A percentile compares a stretch with the other conserved stretches of the same genome.
These are phyloP conservation scores for Cordyceps tenuipes DNA, from an alignment of 2,329 filamentous ascomycete genomes.

Conservation along the genomic window DNA sequence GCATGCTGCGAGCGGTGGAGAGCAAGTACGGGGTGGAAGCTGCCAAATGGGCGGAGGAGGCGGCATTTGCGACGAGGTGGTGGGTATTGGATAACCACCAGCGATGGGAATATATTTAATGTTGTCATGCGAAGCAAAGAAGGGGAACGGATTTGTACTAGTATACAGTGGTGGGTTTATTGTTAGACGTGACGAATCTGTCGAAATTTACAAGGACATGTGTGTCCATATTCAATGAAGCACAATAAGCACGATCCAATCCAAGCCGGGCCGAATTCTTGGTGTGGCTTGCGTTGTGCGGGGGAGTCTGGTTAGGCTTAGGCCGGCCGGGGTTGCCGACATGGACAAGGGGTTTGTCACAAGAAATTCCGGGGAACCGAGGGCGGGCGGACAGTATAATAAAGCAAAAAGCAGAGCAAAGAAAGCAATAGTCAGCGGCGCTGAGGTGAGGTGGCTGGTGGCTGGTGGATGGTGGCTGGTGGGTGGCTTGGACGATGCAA, in stretches of 20 bases:
- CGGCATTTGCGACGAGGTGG: constrained; percentile 26
- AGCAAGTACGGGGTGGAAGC: constrained; percentile 19
- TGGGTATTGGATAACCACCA: constrained; percentile 28
- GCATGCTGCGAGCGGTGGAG: constrained; percentile 14
- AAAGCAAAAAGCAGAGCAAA: too few species aligned
- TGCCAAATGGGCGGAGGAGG: constrained; percentile 26
- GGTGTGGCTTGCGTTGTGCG: too few species aligned
- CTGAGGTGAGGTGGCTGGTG: too few species aligned
- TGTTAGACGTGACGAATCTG: background rate
- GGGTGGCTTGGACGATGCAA: too few species aligned
- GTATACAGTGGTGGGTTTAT: background rate
- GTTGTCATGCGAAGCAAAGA: background rate
- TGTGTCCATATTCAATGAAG: too few species aligned
- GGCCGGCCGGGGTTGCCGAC: background rate
- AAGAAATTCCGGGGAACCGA: background rate
- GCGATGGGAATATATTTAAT: constrained; percentile 24
- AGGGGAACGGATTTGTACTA: background rate
- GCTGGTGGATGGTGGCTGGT: too few species aligned
- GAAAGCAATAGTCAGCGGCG: too few species aligned
- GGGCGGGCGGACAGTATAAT: too few species aligned
- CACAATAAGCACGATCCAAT: too few species aligned
- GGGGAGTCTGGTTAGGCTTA: too few species aligned
- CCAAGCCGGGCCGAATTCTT: too few species aligned
- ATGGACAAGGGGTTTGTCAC: background rate
- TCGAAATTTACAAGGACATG: background rate